Percentiles rank a stretch among this genome's conserved stretches.
phyloP scores from a whole-genome alignment of 176 grass and related monocot species.

The Aegilops bicornis region DNA sequence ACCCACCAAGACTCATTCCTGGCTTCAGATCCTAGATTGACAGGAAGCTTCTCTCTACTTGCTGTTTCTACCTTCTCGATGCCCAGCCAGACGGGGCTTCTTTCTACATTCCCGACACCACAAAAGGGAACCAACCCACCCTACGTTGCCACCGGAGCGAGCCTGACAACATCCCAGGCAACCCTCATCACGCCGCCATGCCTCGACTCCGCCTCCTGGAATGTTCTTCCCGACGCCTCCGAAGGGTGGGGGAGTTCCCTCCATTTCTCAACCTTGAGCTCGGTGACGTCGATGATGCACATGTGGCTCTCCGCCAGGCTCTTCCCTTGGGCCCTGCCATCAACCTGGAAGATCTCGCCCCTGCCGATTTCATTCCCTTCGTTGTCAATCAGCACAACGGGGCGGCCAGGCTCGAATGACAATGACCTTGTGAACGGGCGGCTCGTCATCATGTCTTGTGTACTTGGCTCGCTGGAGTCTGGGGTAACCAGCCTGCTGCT shows the following conservation, averaged over 20 bases:
- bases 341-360: constrained; percentile 61
- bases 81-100: too few relatives aligned
- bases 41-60: background rate
- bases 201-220: constrained; percentile 58
- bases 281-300: constrained; percentile 59
- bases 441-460: constrained; percentile 27
- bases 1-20: background rate
- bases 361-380: constrained; percentile 70
- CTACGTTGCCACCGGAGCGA: constrained; percentile 25
- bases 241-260: constrained; percentile 76
- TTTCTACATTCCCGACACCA: background rate
- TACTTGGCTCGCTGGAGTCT: constrained; percentile 36
- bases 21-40: background rate
- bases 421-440: constrained; percentile 37
- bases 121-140: background rate
- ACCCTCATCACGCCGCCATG: constrained; percentile 70
- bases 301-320: constrained; percentile 28
- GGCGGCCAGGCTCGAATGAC: constrained; percentile 50
- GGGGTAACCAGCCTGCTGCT: constrained; percentile 31
- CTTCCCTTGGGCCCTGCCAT: constrained; percentile 51
- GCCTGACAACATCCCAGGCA: constrained; percentile 58
- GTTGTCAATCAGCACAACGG: constrained; percentile 50
- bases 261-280: constrained; percentile 74
- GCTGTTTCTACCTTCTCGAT: too few relatives aligned
- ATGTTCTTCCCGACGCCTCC: constrained; percentile 61